Evolutionary conservation across 2,329 filamentous ascomycete genomes (phyloP), one percentile per base, ranked within the genome.

Genomic region (Stenocarpella maydis): DNA sequence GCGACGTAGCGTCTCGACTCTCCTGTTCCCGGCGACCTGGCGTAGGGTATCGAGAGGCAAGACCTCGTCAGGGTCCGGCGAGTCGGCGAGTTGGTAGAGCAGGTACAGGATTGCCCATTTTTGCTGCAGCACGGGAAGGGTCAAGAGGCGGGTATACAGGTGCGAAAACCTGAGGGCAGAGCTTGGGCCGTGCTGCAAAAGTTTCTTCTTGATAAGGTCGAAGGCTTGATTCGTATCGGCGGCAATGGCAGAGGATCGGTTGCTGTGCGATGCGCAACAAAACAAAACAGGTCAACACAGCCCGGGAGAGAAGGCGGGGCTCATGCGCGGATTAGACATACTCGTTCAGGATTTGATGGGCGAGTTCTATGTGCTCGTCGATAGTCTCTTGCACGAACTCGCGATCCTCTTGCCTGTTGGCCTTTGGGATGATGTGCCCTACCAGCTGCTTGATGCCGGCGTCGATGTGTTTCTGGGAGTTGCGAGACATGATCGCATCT

Each of bases 61-160:
- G 52, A 84, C 86, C 66, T 87, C 84, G 74, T 80, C 82, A 2
- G 87, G 86, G 70, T 88, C 84, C 41, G 86, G 85, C 4, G 87
- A 89, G 76, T 95, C 92, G 71, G 93, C 90, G 58, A 98, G 87
- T 75, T 93, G 90, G 78, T 96, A 92, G 50, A 99, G 87, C 50
- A 99, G 89, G 78, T 97, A 97, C 24, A 99, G 85, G 73, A 99
- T 98, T 3, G 92, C 94, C 94, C 95, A 98, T 86, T 99, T 99
- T 80, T 97, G 92, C 76, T 93, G 92, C 53, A 99, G 86, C 7
- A 98, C 95, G 0, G 95, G 95, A 73, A 98, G 90, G n/a, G 93
- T 92, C 31, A 98, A 85, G 21, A 99, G 87, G 68, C 94, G 88
- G 41, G 93, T 94, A 81, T 98, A 97, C 34, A 99, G 87, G 77